A percentile compares a stretch with the other conserved stretches of the same genome.
These are phyloP conservation scores for Metarhizium rileyi DNA, from an alignment of 2,329 filamentous ascomycete species.

Conservation along the genomic window DNA sequence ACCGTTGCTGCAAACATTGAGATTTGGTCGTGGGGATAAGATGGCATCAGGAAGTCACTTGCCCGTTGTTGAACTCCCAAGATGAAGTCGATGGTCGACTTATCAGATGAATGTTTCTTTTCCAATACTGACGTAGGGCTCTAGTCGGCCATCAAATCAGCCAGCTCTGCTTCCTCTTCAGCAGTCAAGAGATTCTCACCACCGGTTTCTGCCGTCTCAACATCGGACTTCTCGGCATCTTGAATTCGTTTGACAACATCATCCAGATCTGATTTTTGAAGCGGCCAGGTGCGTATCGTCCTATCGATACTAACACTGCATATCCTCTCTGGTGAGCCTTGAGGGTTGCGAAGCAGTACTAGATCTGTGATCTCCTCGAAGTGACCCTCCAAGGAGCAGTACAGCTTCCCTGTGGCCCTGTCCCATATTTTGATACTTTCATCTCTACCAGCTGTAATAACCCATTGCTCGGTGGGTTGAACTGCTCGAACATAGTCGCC, in stretches of 20 bases:
- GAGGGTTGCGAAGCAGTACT: conserved; percentile 42
- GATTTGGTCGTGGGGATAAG: no score
- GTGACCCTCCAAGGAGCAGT: conserved; percentile 71
- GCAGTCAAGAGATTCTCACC: conserved; percentile 55
- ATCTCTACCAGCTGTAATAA: conserved; percentile 80
- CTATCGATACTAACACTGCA: conserved; percentile 85
- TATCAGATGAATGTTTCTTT: no score
- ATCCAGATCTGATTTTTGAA: conserved; percentile 51
- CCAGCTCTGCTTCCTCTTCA: conserved; percentile 88
- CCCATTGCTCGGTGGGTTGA: conserved; percentile 63
- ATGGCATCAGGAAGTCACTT: no score
- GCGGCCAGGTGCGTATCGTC: conserved; percentile 75
- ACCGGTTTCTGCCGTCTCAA: conserved; percentile 37
- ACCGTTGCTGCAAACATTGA: no score
- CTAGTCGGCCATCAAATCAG: conserved; percentile 74
- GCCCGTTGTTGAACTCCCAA: no score
- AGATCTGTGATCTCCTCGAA: conserved; percentile 88
- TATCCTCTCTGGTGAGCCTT: conserved; percentile 36
- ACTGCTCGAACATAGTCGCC: conserved; percentile 87
- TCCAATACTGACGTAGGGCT: no score
- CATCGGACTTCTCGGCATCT: conserved; percentile 36
- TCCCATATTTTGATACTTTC: conserved; percentile 93
- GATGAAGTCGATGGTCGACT: no score
- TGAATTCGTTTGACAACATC: conserved; percentile 34
- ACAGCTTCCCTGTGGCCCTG: conserved; percentile 57